A percentile compares a stretch with the other conserved stretches of the same genome.
phyloP scores from a whole-genome alignment of 192 early-diverging fungal genomes.

The Mortierella hygrophila region DNA sequence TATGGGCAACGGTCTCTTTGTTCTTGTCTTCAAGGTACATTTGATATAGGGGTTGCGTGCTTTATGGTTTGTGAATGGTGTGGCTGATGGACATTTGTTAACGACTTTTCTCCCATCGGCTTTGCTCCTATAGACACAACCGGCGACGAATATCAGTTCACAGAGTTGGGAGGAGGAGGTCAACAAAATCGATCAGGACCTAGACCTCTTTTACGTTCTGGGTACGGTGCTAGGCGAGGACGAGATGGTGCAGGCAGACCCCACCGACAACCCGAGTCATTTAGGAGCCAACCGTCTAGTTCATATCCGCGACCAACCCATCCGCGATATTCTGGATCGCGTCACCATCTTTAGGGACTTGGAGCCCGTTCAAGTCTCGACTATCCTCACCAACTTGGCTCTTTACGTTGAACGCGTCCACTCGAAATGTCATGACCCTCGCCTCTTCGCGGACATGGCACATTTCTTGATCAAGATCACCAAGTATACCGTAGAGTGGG shows the following conservation, averaged over 20 bases:
- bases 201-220: conserved; percentile 68
- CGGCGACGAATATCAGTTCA: conserved; percentile 5
- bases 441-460: conserved; percentile 56
- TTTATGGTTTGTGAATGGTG: background rate
- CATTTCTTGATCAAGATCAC: conserved; percentile 56
- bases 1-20: conserved; percentile 70
- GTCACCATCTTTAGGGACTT: conserved; percentile 57
- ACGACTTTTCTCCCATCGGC: background rate
- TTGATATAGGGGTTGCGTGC: no score
- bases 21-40: conserved; percentile 70
- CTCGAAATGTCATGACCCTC: conserved; percentile 59
- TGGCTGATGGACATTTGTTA: background rate
- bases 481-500: conserved; percentile 61
- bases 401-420: conserved; percentile 68
- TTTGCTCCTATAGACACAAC: conserved; percentile 27
- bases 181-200: conserved; percentile 55
- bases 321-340: conserved; percentile 68
- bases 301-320: conserved; percentile 68
- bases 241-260: conserved; percentile 62
- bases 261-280: conserved; percentile 2
- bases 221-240: conserved; percentile 61
- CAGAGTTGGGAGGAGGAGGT: conserved; percentile 56
- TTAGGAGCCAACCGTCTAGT: conserved; percentile 25
- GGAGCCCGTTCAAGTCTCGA: conserved; percentile 62
- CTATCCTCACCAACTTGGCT: conserved; percentile 63